Evolutionary conservation across 257 asterid species (phyloP).

Genomic region (Solanum pinnatisectum): DNA sequence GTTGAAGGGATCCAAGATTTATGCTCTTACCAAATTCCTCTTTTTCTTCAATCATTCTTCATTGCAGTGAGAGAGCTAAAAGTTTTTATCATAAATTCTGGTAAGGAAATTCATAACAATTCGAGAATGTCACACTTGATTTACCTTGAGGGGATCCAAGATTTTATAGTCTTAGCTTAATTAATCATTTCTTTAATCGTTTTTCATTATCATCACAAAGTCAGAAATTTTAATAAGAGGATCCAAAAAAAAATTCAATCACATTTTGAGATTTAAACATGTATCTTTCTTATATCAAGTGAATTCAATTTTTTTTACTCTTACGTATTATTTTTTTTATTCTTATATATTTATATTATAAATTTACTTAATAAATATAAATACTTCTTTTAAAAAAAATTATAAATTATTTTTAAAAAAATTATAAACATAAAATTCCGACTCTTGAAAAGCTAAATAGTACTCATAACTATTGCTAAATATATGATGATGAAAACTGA

Average conservation of each 20-base stretch:
- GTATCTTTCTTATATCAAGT: neutral
- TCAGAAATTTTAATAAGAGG: no score
- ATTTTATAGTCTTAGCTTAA: neutral
- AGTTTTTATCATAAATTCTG: no score
- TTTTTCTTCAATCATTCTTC: no score
- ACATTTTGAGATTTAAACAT: neutral
- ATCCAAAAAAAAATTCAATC: no score
- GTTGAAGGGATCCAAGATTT: no score
- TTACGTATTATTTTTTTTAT: neutral
- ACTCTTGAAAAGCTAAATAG: no score
- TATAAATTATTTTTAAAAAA: neutral
- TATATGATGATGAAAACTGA: neutral
- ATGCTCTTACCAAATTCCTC: no score
- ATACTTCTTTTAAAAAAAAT: fast-evolving
- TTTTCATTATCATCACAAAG: no score
- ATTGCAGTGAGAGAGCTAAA: no score
- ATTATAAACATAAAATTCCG: neutral
- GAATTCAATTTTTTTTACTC: neutral
- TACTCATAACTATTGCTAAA: neutral
- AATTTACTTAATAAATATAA: neutral
- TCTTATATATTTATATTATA: neutral
- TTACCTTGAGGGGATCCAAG: neutral
- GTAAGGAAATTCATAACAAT: no score
- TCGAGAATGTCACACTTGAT: neutral
- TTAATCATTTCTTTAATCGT: no score